Base-by-base conservation (phyloP, 768 basidiomycete species). In the Phallus indusiatus region DNA sequence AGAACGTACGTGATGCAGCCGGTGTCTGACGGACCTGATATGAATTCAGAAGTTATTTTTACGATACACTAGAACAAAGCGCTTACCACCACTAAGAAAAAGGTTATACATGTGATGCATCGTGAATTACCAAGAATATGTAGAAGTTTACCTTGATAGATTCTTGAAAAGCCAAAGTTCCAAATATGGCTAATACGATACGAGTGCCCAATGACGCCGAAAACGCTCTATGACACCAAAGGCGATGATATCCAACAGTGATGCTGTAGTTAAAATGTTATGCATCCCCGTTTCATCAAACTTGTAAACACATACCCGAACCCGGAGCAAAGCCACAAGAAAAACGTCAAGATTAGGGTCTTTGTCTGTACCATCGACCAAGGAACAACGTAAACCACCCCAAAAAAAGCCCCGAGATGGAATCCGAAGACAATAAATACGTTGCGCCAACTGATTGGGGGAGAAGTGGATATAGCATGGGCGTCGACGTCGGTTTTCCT, bases 161-260 rank as follows among this genome's bases (percentile, higher is more conserved):
- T 2, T 88, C 88, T 66, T 90, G 88, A 63, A 89, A 86, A 0
- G 82, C 88, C 50, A 84, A 78, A 3, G 84, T 80, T 0, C 89
- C 88, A 67, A 89, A 71, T 24, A 79, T 70, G 18, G 87, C 84
- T 35, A 90, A 71, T 20, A 78, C 69, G 5, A 83, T 63, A 12
- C 87, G 77, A 42, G 87, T 79, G 9, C 73, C 74, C 17, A 79
- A 58, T 1, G 72, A 72, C 3, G 87, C 87, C n/a, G 76, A 76
- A 68, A 87, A 89, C 1, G 86, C 76, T 5, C 80, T 28, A 51
- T 51, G 49, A 14, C 8, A 14, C 49, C 49, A 51, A 2, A 51
- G 49, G 18, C 49, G 49, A 51, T 51, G 49, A 18, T 51, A 51
- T 21, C 49, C 49, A 21, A 51, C 18, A 51, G 49, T 51, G 7